These are phyloP conservation scores for Phytopythium boreale DNA, from an alignment of 352 stramenopile genomes.

Conservation along the genomic window DNA sequence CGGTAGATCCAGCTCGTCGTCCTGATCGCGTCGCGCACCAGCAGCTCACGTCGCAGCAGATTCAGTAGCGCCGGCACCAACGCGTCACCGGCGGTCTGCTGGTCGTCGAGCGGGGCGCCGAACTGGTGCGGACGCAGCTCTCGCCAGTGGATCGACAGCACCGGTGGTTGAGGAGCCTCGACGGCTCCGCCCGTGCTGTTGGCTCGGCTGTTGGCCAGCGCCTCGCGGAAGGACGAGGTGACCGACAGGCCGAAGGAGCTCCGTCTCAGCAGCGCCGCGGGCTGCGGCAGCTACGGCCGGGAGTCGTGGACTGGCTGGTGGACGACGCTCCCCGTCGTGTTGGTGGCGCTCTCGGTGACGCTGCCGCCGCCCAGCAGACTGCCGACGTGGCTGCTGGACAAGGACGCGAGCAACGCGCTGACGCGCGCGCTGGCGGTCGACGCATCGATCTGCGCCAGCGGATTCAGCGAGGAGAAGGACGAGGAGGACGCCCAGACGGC, in stretches of 20 bases:
- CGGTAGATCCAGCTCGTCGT: conserved; percentile 60
- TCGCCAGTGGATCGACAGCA: background rate
- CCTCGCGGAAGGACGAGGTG: conserved; percentile 8
- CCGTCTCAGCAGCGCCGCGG: background rate
- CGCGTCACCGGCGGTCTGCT: conserved; percentile 12
- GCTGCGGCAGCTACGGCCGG: background rate
- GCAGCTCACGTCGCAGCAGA: conserved; percentile 53
- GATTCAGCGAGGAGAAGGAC: background rate
- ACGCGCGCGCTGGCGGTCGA: background rate
- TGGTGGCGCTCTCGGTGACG: background rate
- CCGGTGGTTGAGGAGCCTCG: no score
- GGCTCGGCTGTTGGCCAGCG: conserved; percentile 1
- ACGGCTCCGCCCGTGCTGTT: background rate
- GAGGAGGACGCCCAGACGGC: background rate
- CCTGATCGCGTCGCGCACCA: conserved; percentile 34
- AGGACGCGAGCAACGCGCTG: conserved; percentile 15
- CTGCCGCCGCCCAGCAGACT: background rate
- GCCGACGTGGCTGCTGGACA: conserved; percentile 9
- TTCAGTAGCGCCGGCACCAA: conserved; percentile 43
- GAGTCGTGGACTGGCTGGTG: background rate
- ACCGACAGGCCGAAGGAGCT: conserved; percentile 6
- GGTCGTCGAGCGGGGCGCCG: conserved; percentile 27
- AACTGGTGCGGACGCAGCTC: conserved; percentile 31
- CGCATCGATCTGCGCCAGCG: conserved; percentile 7
- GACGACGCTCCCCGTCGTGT: background rate